A percentile compares a stretch with the other conserved stretches of the same genome.
phyloP scores from a whole-genome alignment of 1,284 basidiomycete genomes.

The Gomphus bonarii region DNA sequence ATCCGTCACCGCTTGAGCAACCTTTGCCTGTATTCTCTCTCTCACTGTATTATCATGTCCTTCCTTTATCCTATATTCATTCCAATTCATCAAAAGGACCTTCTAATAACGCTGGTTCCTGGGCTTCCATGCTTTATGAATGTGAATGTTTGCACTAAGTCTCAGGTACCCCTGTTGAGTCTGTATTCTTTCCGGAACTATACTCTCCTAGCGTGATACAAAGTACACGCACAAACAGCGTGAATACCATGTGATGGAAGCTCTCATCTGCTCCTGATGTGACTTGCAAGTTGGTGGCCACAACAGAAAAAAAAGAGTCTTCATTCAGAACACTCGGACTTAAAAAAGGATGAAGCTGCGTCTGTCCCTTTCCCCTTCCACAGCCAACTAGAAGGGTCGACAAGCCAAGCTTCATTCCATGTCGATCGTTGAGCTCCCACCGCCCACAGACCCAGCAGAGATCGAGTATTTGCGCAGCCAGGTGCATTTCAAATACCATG shows the following conservation, averaged over 20 bases:
- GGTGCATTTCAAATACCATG: not conserved
- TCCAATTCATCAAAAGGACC: not conserved
- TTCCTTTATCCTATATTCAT: not conserved
- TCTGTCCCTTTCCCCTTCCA: not conserved
- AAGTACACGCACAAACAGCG: not conserved
- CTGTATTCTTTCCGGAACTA: not conserved
- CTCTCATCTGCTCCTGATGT: no score
- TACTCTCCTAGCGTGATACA: not conserved
- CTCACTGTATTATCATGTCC: not conserved
- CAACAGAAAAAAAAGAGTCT: not conserved
- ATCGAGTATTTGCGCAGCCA: not conserved
- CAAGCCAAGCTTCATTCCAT: not conserved
- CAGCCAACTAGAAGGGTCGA: not conserved
- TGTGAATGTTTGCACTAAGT: not conserved
- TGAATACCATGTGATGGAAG: not conserved
- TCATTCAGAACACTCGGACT: not conserved
- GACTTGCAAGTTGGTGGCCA: not conserved
- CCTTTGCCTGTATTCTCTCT: not conserved
- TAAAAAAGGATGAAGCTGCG: not conserved
- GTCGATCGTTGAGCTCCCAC: not conserved
- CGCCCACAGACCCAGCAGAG: not conserved
- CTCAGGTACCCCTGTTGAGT: no score
- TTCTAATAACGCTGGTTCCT: not conserved
- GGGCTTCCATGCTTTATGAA: no score
- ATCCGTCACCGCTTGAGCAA: constrained; percentile 1